Percentiles rank a stretch among this genome's conserved stretches.
Evolutionary conservation across 225 moss, liverwort and hornwort species (phyloP).

Genomic region (Ulota crispa): DNA sequence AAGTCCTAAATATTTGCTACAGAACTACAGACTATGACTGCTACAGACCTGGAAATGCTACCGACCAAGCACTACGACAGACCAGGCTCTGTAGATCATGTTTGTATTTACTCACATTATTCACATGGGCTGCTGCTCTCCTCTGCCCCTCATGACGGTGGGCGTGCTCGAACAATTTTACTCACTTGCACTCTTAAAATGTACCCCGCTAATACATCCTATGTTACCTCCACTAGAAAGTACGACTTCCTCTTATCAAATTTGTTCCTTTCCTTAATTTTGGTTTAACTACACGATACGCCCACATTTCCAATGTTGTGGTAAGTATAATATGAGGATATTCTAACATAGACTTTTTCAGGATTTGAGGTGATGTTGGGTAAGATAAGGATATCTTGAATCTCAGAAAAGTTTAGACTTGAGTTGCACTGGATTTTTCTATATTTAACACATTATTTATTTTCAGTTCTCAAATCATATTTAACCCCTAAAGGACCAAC

Average conservation of each 20-base stretch:
- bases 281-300: not conserved
- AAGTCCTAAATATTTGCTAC: not conserved
- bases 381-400: not conserved
- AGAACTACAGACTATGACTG: too few relatives aligned
- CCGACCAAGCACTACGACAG: too few relatives aligned
- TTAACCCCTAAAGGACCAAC: too few relatives aligned
- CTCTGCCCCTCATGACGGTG: not conserved
- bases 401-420: not conserved
- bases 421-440: not conserved
- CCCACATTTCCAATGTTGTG: not conserved
- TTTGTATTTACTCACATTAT: not conserved
- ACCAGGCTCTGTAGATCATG: too few relatives aligned
- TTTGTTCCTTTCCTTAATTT: not conserved
- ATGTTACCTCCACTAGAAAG: too few relatives aligned
- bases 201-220: not conserved
- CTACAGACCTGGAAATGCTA: too few relatives aligned
- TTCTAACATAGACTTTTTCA: too few relatives aligned
- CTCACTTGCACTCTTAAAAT: not conserved
- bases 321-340: not conserved
- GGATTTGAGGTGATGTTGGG: too few relatives aligned
- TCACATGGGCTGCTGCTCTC: slow-evolving; percentile 23
- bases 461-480: too few relatives aligned
- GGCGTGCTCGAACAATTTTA: not conserved
- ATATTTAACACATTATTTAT: not conserved
- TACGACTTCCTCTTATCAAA: not conserved